Percentiles rank a stretch among this genome's conserved stretches.
These are phyloP conservation scores for Epichloe festucae DNA, from an alignment of 2,329 filamentous ascomycete species.

Conservation along the genomic window DNA sequence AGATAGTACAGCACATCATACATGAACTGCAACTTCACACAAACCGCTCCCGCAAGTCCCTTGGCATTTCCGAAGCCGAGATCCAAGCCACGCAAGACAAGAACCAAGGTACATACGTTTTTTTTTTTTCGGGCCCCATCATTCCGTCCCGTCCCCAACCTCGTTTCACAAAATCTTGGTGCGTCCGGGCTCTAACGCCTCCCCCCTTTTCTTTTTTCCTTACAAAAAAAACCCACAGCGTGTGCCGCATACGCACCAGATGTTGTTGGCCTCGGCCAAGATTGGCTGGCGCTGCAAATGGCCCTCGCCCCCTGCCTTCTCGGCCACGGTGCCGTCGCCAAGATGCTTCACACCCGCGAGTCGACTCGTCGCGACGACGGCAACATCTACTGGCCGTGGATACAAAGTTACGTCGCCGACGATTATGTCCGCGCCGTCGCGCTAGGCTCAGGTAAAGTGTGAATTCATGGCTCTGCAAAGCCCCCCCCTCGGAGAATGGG, in stretches of 20 bases:
- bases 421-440: conserved; percentile 65
- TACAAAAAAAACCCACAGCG: conserved; percentile 25
- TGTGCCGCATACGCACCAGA: conserved; percentile 82
- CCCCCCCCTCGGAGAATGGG: neutral
- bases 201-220: neutral
- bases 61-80: conserved; percentile 61
- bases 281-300: conserved; percentile 78
- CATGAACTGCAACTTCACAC: conserved; percentile 73
- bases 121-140: neutral
- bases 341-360: conserved; percentile 50
- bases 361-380: conserved; percentile 43
- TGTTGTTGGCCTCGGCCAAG: conserved; percentile 71
- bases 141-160: neutral
- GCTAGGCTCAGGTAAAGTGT: conserved; percentile 50
- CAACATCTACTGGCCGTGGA: conserved; percentile 82
- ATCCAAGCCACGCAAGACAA: conserved; percentile 64
- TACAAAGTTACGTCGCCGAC: conserved; percentile 73
- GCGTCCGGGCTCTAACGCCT: neutral
- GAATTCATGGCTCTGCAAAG: neutral
- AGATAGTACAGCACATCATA: conserved; percentile 64
- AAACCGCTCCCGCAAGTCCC: conserved; percentile 71
- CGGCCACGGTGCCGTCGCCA: conserved; percentile 75
- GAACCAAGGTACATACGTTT: conserved; percentile 39
- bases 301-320: conserved; percentile 76
- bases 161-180: no score